phyloP scores from a whole-genome alignment of 2,329 filamentous ascomycete genomes.

The Paraconiothyrium sp. region DNA sequence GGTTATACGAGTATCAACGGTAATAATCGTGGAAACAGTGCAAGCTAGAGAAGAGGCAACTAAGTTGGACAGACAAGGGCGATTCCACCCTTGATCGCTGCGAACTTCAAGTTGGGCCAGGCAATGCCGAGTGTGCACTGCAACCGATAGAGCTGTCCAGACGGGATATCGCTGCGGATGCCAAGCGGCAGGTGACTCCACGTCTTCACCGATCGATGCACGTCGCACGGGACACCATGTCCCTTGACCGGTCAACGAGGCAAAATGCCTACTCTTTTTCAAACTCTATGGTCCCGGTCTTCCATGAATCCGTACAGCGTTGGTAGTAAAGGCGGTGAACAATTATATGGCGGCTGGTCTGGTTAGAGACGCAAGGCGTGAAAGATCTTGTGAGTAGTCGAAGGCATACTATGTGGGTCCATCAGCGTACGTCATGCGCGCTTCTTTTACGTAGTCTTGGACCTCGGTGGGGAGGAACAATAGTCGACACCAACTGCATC shows the following conservation, averaged over 20 bases:
- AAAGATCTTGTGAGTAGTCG: not conserved
- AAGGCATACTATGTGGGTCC: not conserved
- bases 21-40: not conserved
- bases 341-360: not conserved
- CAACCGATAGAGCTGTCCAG: constrained; percentile 3
- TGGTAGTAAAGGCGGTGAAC: constrained; percentile 20
- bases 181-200: constrained; percentile 8
- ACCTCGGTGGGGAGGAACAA: not conserved
- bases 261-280: constrained; percentile 3
- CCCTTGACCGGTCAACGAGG: constrained; percentile 17
- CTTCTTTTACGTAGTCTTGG: not conserved
- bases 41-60: not conserved
- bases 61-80: not conserved
- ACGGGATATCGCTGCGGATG: constrained; percentile 4
- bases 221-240: constrained; percentile 4
- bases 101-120: not conserved
- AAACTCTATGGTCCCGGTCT: not conserved
- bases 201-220: constrained; percentile 17
- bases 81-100: not conserved
- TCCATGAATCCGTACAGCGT: not conserved
- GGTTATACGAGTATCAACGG: not conserved
- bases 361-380: constrained; percentile 14
- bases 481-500: not conserved
- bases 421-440: constrained; percentile 6
- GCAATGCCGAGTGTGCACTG: constrained; percentile 2